Percentiles rank a stretch among this genome's conserved stretches.
phyloP scores from a whole-genome alignment of 257 asterid species.

The Lycium barbarum region DNA sequence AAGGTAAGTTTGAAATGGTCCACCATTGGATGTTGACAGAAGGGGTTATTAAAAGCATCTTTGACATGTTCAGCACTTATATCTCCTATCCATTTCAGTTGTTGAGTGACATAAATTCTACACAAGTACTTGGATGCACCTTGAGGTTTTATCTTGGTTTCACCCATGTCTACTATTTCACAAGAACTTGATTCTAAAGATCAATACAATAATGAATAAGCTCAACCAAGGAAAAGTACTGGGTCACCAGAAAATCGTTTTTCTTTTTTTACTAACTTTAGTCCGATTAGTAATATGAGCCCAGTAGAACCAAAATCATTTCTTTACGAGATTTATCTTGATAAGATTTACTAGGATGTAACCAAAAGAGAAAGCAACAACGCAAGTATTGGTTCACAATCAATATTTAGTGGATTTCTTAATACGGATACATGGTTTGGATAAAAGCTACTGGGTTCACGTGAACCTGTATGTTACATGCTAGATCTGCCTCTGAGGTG shows the following conservation, averaged over 20 bases:
- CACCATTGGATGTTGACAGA: neutral
- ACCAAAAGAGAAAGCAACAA: neutral
- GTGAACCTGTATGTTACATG: too few relatives aligned
- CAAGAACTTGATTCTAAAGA: neutral
- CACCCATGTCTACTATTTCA: neutral
- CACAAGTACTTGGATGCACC: neutral
- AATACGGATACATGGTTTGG: too few relatives aligned
- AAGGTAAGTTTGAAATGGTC: slow-evolving; percentile 13
- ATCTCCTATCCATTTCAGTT: neutral
- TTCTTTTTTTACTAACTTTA: neutral
- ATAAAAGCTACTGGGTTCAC: too few relatives aligned
- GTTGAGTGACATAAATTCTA: slow-evolving; percentile 1
- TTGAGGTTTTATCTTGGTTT: neutral
- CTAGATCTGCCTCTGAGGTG: neutral
- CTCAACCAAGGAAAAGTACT: neutral
- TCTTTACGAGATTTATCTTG: neutral
- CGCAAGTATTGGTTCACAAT: neutral
- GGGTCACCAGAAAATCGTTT: neutral
- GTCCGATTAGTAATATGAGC: neutral
- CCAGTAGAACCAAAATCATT: neutral
- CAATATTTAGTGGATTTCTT: too few relatives aligned
- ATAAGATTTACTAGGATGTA: neutral
- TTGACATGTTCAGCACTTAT: slow-evolving; percentile 3
- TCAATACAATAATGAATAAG: neutral
- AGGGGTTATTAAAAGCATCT: neutral